Evolutionary conservation across 2,329 filamentous ascomycete genomes (phyloP).

Genomic region (Lanzia echinophila): DNA sequence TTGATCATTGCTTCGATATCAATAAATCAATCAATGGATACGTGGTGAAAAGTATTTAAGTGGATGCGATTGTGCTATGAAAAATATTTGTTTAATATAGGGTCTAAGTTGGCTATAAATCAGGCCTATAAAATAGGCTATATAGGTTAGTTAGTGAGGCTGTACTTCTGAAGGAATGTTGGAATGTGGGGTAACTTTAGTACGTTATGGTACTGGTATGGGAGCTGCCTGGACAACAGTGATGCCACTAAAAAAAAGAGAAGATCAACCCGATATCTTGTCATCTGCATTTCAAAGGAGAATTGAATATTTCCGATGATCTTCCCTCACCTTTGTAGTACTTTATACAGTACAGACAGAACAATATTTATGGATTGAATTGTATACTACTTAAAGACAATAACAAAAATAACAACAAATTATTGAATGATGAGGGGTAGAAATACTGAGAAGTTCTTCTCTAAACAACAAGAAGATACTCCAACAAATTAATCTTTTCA

Average conservation of each 20-base stretch:
- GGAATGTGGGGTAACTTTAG: neutral
- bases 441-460: constrained; percentile 1
- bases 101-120: neutral
- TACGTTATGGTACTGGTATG: too few relatives aligned
- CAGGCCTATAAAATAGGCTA: neutral
- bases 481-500: too few relatives aligned
- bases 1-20: too few relatives aligned
- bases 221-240: neutral
- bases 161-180: too few relatives aligned
- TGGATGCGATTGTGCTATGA: too few relatives aligned
- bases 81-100: too few relatives aligned
- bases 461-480: too few relatives aligned
- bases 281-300: neutral
- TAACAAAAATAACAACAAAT: too few relatives aligned
- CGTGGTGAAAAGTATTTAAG: too few relatives aligned
- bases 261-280: too few relatives aligned
- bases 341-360: neutral
- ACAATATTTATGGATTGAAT: neutral
- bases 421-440: constrained; percentile 2
- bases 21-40: too few relatives aligned
- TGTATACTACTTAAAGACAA: neutral
- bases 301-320: neutral
- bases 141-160: constrained; percentile 4
- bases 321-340: neutral
- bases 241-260: neutral